phyloP scores from a whole-genome alignment of 2,329 filamentous ascomycete species.

The Fusarium buxicola region DNA sequence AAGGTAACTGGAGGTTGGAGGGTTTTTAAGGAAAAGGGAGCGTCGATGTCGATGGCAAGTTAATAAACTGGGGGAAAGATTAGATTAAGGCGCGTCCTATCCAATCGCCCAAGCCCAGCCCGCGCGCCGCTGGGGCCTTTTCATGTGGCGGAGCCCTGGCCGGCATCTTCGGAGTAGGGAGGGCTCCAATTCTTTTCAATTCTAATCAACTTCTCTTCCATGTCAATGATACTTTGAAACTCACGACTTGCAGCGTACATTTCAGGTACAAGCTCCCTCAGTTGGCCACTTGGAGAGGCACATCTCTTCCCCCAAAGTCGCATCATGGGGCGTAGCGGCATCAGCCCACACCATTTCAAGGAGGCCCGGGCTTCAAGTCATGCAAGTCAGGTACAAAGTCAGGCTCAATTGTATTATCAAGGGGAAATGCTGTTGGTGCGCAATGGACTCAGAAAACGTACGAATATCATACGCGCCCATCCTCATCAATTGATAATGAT shows the following conservation, averaged over 20 bases:
- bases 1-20: conserved; percentile 34
- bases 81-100: conserved; percentile 38
- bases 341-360: conserved; percentile 33
- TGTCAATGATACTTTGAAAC: conserved; percentile 8
- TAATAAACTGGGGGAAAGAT: conserved; percentile 36
- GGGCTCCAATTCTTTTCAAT: conserved; percentile 10
- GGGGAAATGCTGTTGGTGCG: conserved; percentile 15
- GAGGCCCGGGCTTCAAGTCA: conserved; percentile 21
- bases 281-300: conserved; percentile 6
- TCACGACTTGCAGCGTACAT: conserved; percentile 3
- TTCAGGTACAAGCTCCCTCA: conserved; percentile 18
- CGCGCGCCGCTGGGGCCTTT: conserved; percentile 25
- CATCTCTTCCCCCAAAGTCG: conserved; percentile 17
- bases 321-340: conserved; percentile 35
- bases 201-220: conserved; percentile 22
- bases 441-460: conserved; percentile 34
- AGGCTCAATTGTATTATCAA: conserved; percentile 9
- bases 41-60: conserved; percentile 31
- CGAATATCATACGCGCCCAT: conserved; percentile 21
- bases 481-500: conserved; percentile 18
- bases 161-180: conserved; percentile 35
- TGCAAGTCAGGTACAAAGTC: conserved; percentile 12
- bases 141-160: conserved; percentile 26
- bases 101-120: conserved; percentile 24
- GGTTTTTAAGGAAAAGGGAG: conserved; percentile 36